Conservation (phyloP, 257 asterid genomes). For the Solanum ossicruentum region DNA sequence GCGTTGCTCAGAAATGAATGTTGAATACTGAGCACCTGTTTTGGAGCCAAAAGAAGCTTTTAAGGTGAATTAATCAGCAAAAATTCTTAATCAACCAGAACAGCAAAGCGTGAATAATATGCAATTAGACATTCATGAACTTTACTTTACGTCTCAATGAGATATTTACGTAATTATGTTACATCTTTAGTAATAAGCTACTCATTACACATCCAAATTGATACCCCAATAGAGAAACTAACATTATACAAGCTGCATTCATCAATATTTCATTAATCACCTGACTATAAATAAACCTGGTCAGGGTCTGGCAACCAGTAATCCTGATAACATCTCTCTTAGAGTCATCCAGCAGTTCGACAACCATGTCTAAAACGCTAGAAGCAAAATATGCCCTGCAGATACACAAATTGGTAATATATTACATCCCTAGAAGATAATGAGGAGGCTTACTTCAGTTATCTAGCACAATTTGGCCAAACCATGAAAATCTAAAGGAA, state of each 20-base stretch:
- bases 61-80: background rate
- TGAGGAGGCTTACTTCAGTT: background rate
- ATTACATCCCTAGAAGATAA: background rate
- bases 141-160: background rate
- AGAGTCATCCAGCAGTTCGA: constrained; percentile 63
- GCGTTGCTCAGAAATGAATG: background rate
- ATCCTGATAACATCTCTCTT: constrained; percentile 48
- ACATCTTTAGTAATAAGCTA: background rate
- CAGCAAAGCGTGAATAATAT: background rate
- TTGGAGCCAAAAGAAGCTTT: background rate
- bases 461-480: background rate
- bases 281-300: constrained; percentile 76
- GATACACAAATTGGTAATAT: constrained; percentile 10
- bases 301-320: constrained; percentile 72
- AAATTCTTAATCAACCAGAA: background rate
- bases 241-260: background rate
- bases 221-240: background rate
- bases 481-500: background rate
- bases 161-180: background rate
- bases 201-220: background rate
- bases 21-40: background rate
- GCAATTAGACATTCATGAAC: background rate
- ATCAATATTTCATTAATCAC: constrained; percentile 18
- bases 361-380: constrained; percentile 51
- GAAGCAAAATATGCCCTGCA: constrained; percentile 83